Percentiles rank a stretch among this genome's conserved stretches.
Evolutionary conservation across 495 filamentous ascomycete genomes (phyloP).

Genomic region (Aspergillus ostianus): DNA sequence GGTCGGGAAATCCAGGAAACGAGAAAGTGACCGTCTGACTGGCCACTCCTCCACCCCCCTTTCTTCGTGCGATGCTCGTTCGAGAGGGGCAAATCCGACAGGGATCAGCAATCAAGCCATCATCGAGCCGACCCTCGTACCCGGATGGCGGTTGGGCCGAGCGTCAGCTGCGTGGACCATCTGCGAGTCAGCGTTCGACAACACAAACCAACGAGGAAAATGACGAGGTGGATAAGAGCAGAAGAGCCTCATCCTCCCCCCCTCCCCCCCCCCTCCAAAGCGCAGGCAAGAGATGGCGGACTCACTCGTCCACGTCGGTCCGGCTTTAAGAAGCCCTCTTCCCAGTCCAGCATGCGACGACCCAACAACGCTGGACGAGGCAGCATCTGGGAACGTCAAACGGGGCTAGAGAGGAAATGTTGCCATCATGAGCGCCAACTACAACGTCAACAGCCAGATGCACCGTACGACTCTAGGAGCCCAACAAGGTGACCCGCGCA

Average conservation of each 20-base stretch:
- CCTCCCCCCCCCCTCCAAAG: not conserved
- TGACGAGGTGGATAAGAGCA: no score
- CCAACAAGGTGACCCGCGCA: not conserved
- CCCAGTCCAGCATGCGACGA: not conserved
- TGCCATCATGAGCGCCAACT: not conserved
- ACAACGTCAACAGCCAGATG: not conserved
- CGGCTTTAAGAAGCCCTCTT: not conserved
- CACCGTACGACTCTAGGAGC: not conserved
- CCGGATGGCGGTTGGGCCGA: not conserved
- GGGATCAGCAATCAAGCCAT: no score
- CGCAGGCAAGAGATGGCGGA: not conserved
- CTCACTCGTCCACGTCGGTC: not conserved
- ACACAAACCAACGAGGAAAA: not conserved
- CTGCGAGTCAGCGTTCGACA: not conserved
- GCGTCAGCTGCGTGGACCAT: not conserved
- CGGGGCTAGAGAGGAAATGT: not conserved
- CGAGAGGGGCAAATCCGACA: no score
- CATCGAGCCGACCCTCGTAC: no score
- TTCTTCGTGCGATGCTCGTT: no score
- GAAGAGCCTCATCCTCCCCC: not conserved
- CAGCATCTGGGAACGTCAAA: not conserved
- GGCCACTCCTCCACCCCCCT: no score
- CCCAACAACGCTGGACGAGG: not conserved
- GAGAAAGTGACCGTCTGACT: not conserved
- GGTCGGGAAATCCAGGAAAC: no score